Percentiles rank a stretch among this genome's conserved stretches.
These are phyloP conservation scores for Suhomyces pyralidae DNA, from an alignment of 805 yeast species.

Conservation along the genomic window DNA sequence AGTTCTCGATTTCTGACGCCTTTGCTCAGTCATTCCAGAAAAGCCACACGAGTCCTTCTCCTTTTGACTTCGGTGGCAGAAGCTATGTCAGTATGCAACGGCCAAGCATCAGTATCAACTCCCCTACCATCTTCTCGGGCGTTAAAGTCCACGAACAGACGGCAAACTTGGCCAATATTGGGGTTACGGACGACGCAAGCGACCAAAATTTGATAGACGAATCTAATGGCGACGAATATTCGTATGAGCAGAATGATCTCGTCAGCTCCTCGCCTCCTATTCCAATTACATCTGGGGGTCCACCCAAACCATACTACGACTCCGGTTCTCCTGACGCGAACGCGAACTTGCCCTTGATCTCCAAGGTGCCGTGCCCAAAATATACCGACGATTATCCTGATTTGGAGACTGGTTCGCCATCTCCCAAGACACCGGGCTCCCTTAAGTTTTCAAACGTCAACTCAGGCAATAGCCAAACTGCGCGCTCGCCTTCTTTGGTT, in stretches of 20 bases:
- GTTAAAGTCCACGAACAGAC: constrained; percentile 54
- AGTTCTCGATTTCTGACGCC: constrained; percentile 14
- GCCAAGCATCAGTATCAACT: constrained; percentile 21
- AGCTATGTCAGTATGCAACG: constrained; percentile 38
- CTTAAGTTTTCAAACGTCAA: neutral
- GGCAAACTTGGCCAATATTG: constrained; percentile 55
- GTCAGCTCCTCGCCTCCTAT: constrained; percentile 7
- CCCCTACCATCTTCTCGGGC: constrained; percentile 49
- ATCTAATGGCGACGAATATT: constrained; percentile 5
- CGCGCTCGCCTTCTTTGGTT: neutral
- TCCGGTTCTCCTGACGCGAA: neutral
- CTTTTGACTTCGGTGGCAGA: constrained; percentile 36
- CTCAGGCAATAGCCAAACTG: neutral
- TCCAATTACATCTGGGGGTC: constrained; percentile 6
- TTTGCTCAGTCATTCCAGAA: constrained; percentile 11
- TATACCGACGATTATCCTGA: constrained; percentile 7
- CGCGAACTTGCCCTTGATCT: constrained; percentile 14
- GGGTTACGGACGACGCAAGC: constrained; percentile 38
- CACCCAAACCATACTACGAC: neutral
- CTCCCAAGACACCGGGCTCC: neutral
- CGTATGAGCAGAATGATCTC: constrained; percentile 1
- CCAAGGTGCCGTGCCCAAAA: constrained; percentile 5
- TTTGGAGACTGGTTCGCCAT: constrained; percentile 8
- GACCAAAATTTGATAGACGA: constrained; percentile 3
- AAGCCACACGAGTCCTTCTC: constrained; percentile 12